Conservation (phyloP, 768 basidiomycete genomes). For the Panaeolus cyanescens region DNA sequence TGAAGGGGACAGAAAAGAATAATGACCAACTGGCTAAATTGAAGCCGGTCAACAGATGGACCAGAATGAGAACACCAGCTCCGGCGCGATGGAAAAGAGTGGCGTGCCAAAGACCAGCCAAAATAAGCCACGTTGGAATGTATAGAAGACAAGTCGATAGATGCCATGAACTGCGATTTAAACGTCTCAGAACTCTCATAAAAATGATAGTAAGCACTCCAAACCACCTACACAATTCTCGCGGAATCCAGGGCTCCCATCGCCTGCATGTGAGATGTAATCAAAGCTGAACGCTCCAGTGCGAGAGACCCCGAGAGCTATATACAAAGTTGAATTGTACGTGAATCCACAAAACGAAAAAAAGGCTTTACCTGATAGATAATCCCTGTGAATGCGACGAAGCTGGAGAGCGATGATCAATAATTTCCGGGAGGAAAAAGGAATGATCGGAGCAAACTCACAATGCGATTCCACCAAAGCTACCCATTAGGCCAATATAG, state of each 20-base stretch:
- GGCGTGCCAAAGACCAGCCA: slow-evolving; percentile 64
- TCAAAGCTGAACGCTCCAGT: slow-evolving; percentile 59
- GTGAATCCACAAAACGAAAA: background rate
- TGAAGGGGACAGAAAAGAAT: slow-evolving; percentile 67
- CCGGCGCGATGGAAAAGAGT: slow-evolving; percentile 63
- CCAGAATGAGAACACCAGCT: slow-evolving; percentile 55
- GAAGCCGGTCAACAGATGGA: slow-evolving; percentile 69
- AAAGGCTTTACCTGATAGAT: slow-evolving; percentile 14
- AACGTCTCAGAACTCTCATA: slow-evolving; percentile 8
- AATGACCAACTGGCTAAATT: slow-evolving; percentile 71
- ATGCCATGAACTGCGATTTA: slow-evolving; percentile 56
- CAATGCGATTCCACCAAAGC: slow-evolving; percentile 18
- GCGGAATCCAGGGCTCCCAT: slow-evolving; percentile 79
- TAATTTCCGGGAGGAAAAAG: background rate
- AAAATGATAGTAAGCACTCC: background rate
- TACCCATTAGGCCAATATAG: slow-evolving; percentile 9
- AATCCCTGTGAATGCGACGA: slow-evolving; percentile 17
- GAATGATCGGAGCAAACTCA: slow-evolving; percentile 3
- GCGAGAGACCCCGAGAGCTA: slow-evolving; percentile 70
- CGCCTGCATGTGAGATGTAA: slow-evolving; percentile 74
- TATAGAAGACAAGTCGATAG: slow-evolving; percentile 63
- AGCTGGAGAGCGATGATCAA: slow-evolving; percentile 4
- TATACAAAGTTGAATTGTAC: background rate
- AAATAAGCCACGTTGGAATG: slow-evolving; percentile 75
- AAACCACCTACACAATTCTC: slow-evolving; percentile 48